Evolutionary conservation across 1,139 yeast species (phyloP).

Genomic region (Wickerhamiella pararugosa): DNA sequence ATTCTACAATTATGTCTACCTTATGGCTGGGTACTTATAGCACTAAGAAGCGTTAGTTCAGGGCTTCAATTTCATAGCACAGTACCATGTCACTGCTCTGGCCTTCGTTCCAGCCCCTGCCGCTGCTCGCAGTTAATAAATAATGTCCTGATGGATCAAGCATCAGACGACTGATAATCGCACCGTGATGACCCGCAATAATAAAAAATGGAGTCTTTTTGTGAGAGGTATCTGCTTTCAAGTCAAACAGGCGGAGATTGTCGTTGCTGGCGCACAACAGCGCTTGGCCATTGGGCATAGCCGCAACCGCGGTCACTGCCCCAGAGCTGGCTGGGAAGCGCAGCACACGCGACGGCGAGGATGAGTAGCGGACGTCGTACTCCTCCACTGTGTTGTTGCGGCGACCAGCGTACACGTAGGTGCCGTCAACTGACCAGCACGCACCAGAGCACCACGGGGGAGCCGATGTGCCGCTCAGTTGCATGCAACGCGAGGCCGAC

Average conservation of each 20-base stretch:
- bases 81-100: constrained; percentile 62
- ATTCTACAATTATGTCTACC: no score
- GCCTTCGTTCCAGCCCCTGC: constrained; percentile 82
- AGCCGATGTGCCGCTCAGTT: constrained; percentile 43
- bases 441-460: constrained; percentile 98
- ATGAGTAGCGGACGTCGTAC: constrained; percentile 52
- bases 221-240: constrained; percentile 35
- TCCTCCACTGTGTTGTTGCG: constrained; percentile 84
- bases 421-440: constrained; percentile 80
- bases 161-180: constrained; percentile 45
- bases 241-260: constrained; percentile 72
- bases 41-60: constrained; percentile 6
- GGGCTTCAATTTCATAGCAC: constrained; percentile 50
- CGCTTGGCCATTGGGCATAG: constrained; percentile 72
- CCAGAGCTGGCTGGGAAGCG: constrained; percentile 84
- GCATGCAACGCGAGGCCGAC: constrained; percentile 33
- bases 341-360: constrained; percentile 40
- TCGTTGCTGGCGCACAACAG: constrained; percentile 80
- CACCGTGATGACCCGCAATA: constrained; percentile 53
- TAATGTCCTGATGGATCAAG: constrained; percentile 82
- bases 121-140: constrained; percentile 84
- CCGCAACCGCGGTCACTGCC: constrained; percentile 65
- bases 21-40: background rate
- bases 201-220: constrained; percentile 35
- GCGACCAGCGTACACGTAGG: constrained; percentile 67